phyloP scores from a whole-genome alignment of 2,329 filamentous ascomycete species.

The Fusarium sp. region DNA sequence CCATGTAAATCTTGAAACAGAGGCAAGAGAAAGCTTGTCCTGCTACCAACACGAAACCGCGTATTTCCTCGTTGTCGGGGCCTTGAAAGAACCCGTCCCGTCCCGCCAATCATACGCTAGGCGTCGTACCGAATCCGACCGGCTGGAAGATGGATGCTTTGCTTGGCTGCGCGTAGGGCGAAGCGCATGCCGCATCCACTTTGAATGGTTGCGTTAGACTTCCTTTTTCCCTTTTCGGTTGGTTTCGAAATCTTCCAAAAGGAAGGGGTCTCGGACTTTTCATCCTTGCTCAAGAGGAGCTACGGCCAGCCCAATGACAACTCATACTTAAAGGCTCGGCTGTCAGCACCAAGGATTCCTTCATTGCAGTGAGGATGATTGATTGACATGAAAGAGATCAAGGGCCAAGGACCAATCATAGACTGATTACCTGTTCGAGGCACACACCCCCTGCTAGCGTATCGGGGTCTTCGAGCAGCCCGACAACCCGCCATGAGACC shows the following conservation, averaged over 20 bases:
- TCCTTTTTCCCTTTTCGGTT: slow-evolving; percentile 4
- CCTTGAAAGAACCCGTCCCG: slow-evolving; percentile 23
- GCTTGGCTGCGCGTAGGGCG: not conserved
- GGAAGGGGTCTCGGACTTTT: not conserved
- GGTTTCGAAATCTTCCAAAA: not conserved
- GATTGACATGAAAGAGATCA: not conserved
- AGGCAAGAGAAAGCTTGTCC: slow-evolving; percentile 5
- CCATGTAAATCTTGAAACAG: slow-evolving; percentile 1
- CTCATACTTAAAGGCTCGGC: slow-evolving; percentile 2
- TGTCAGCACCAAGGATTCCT: slow-evolving; percentile 12
- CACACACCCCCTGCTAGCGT: slow-evolving; percentile 17
- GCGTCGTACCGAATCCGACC: not conserved
- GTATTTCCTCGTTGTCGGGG: slow-evolving; percentile 14
- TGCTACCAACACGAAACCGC: slow-evolving; percentile 26
- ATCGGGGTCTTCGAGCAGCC: slow-evolving; percentile 49
- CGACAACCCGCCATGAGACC: slow-evolving; percentile 43
- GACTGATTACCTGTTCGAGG: not conserved
- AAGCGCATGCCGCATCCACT: not conserved
- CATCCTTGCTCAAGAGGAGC: not conserved
- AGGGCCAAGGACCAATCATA: not conserved
- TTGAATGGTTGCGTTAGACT: not conserved
- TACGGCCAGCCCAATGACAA: not conserved
- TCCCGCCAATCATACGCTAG: slow-evolving; percentile 13
- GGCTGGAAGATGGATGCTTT: slow-evolving; percentile 25
- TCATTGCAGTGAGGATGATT: not conserved